Evolutionary conservation across 192 early-diverging fungal genomes (phyloP), one percentile per base, ranked within the genome.

Genomic region (Linnemannia elongata): DNA sequence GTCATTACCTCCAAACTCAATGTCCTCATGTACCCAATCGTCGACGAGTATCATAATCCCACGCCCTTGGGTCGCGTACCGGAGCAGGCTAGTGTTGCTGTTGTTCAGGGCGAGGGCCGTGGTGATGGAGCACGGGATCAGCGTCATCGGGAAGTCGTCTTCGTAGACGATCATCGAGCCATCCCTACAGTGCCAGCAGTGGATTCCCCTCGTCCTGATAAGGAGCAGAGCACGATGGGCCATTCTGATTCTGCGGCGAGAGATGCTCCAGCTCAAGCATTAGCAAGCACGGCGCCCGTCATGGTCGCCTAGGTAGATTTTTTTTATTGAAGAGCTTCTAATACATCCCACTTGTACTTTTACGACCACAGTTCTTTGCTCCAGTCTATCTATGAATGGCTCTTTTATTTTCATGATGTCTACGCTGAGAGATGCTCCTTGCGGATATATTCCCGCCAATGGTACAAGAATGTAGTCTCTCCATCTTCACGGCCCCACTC

Each of bases 1-100:
- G 93, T 96, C 18, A 92, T 96, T 60, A 96, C 96, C 35, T 93
- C 95, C 18, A 94, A 93, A 78, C 81, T 95, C 74, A 96, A 95
- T 54, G 94, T 96, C 6, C 91, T 94, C 69, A 80, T 96, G 82
- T 93, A 92, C 69, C 96, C 96, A 33, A 95, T 96, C 77, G 89
- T 91, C 45, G 96, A 96, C 77, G 88, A 94, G 81, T 95, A 81
- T 82, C 89, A 93, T 81, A 92, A 89, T 39, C 83, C 88, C 1
- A 89, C 91, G 6, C 78, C 82, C 1, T 3, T 74, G 45, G 63
- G 60, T 22, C 77, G 81, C 4, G 52, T 71, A 52, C 76, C 12
- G 39, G 88, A 88, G 38, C 78, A 81, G 24, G 27, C 63, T 3
- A 39, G 52, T 57, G 79, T 87, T 22, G 85, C 85, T 13, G 85